Evolutionary conservation across 2,329 filamentous ascomycete species (phyloP).

Genomic region (Didymella arachidicola): DNA sequence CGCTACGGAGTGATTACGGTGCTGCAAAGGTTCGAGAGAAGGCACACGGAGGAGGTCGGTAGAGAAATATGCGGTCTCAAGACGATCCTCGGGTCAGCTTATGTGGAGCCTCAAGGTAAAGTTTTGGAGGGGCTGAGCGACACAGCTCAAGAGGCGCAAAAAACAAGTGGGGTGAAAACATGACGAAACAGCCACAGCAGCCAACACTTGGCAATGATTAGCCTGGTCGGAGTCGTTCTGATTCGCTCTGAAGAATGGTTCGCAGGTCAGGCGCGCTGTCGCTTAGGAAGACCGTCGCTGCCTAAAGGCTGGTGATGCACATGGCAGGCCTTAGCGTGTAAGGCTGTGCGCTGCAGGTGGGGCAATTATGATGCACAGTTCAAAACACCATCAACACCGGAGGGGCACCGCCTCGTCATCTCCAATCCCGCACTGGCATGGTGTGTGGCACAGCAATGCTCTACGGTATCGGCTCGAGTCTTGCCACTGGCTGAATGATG

Average conservation of each 20-base stretch:
- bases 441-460: too few relatives aligned
- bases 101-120: background rate
- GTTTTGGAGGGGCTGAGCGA: slow-evolving; percentile 5
- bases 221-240: background rate
- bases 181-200: slow-evolving; percentile 16
- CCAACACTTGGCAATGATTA: slow-evolving; percentile 1
- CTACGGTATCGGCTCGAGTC: too few relatives aligned
- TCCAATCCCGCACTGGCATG: too few relatives aligned
- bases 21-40: background rate
- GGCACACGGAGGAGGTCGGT: slow-evolving; percentile 1
- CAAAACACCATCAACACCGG: too few relatives aligned
- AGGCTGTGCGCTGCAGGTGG: slow-evolving; percentile 6
- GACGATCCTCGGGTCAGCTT: slow-evolving; percentile 5
- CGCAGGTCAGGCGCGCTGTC: slow-evolving; percentile 20
- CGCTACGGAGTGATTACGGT: slow-evolving; percentile 5
- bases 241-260: slow-evolving; percentile 9
- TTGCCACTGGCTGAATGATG: too few relatives aligned
- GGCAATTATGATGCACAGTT: too few relatives aligned
- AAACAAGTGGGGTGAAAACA: slow-evolving; percentile 12
- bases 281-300: too few relatives aligned
- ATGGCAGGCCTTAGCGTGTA: slow-evolving; percentile 5
- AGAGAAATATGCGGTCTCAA: slow-evolving; percentile 6
- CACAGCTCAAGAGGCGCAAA: background rate
- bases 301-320: too few relatives aligned
- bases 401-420: too few relatives aligned